Evolutionary conservation across 2,329 filamentous ascomycete genomes (phyloP), one percentile per base, ranked within the genome.

Genomic region (Esteya vermicola): DNA sequence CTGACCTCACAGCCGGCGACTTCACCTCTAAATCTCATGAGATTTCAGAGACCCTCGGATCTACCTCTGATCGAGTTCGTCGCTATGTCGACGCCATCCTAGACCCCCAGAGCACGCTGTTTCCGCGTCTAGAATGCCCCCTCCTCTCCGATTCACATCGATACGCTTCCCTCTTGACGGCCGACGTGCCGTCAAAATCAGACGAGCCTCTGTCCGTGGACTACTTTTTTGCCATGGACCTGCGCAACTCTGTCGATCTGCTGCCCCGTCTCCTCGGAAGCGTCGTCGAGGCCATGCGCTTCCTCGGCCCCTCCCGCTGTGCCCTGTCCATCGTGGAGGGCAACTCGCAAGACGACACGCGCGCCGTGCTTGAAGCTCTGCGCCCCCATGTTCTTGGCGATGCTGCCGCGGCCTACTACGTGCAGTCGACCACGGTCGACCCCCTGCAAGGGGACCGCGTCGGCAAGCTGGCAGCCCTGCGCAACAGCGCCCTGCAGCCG

Each of bases 381-480:
- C 51, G 51, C 2, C 48, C 55, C 1, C 54, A 57, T 4, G n/a
- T n/a, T n/a, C 49, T 77, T 0, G 50, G 62, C 12, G 48, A 47
- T 0, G 34, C 65, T 0, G 61, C 60, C 4, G 45, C 58, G 2
- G 42, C 46, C 1, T 75, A 70, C 48, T 56, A 60, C 43, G 59
- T 69, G 38, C 50, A 52, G 4, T 51, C 56, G 3, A 69, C 61
- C 43, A 50, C 57, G 4, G 52, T 70, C 26, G 54, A 72, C 47
- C 47, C 47, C 6, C 35, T 43, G 43, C 20, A 40, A 16, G 46
- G 44, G 9, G 40, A 84, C 55, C 70, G 82, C n/a, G 77, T 86
- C 33, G 70, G 77, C 23, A 85, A 79, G 55, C 63, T 86, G 18
- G 78, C 82, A 12, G 74, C 80, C 53, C 75, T 84, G 37, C 72